Evolutionary conservation across 345 rosid species (phyloP), one percentile per base, ranked within the genome.

Genomic region (Eutrema heterophyllum): DNA sequence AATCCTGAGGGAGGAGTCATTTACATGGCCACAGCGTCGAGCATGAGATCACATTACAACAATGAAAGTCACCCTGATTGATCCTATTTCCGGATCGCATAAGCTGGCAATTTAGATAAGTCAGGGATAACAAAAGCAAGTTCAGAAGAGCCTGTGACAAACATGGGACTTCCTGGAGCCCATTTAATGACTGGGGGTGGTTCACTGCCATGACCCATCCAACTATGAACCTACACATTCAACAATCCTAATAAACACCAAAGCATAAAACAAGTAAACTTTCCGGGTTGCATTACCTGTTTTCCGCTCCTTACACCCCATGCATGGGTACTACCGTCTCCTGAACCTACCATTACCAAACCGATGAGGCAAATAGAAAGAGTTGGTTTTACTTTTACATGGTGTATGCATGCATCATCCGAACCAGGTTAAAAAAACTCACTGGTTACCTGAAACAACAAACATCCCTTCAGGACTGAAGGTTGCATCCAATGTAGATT

Each of bases 401-500:
- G n/a, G n/a, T n/a, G n/a, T n/a, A n/a, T n/a, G n/a, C n/a, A 29
- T 44, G 45, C 26, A 33, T 45, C 39, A 27, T 16, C 49, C 32
- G 6, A 16, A 57, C 30, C 68, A 39, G 29, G 35, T 39, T 21
- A 0, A 21, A 21, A 40, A 41, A 57, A 48, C 14, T 30, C 53
- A 30, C 12, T n/a, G 18, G 32, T 15, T 84, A 92, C 99, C 97
- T 84, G 97, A 85, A 63, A 90, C 76, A 56, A 95, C 97, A 84
- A 84, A 92, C 88, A 82, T 87, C 74, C 97, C 99, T 58, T 95
- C 97, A 3, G 99, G 99, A 78, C 97, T 92, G 80, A 95, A 95
- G 68, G 97, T 86, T 72, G 99, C 97, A 77, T 95, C 97, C 79
- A 95, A 73, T 21, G 99, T 95, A 56, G 86, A 85, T 81, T 87